Conservation (phyloP, 805 yeast species). For the Brettanomyces custersianus region DNA sequence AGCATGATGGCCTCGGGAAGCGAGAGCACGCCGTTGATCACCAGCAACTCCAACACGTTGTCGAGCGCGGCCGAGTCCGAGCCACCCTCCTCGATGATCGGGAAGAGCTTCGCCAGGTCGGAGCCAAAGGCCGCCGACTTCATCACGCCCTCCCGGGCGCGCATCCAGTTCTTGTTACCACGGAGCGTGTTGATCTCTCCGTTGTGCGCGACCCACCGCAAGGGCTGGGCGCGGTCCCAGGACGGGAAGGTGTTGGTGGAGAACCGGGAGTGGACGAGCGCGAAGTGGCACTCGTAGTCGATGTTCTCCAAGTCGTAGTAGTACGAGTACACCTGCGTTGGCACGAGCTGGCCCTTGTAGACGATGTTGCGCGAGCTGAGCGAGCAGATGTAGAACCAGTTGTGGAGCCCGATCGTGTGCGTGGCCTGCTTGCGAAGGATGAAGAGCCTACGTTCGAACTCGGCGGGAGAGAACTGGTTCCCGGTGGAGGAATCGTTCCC, state of each 20-base stretch:
- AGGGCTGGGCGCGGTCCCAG: conserved; percentile 99
- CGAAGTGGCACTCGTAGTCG: conserved; percentile 90
- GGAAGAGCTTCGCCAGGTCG: conserved; percentile 82
- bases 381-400: conserved; percentile 97
- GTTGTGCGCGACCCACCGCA: conserved; percentile 95
- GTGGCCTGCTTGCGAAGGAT: conserved; percentile 84
- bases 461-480: conserved; percentile 7
- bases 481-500: neutral
- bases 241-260: conserved; percentile 98
- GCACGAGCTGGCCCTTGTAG: conserved; percentile 96
- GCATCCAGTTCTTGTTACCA: conserved; percentile 99
- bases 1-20: conserved; percentile 97
- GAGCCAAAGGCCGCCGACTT: conserved; percentile 80
- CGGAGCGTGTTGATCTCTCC: conserved; percentile 97
- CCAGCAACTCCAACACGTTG: conserved; percentile 86
- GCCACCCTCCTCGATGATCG: conserved; percentile 97
- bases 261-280: conserved; percentile 93
- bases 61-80: conserved; percentile 98
- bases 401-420: conserved; percentile 85
- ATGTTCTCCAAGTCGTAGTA: conserved; percentile 89
- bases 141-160: conserved; percentile 97
- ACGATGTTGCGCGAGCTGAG: conserved; percentile 83
- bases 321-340: conserved; percentile 90
- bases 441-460: conserved; percentile 76
- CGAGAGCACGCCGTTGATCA: conserved; percentile 83